Evolutionary conservation across 192 early-diverging fungal genomes (phyloP).

Genomic region (Cetraspora pellucida): DNA sequence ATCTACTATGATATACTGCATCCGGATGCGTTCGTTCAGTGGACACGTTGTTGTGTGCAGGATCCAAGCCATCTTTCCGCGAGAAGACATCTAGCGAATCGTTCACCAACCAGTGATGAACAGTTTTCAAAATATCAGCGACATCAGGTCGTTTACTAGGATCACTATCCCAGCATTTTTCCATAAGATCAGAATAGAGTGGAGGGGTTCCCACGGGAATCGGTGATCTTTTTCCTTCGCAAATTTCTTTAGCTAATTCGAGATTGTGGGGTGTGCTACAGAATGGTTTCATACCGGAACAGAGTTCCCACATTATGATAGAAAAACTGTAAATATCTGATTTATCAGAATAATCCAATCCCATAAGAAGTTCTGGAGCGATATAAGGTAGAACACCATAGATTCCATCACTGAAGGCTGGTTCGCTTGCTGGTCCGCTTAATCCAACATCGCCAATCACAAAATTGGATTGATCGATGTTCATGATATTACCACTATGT

Average conservation of each 20-base stretch:
- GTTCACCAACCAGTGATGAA: conserved; percentile 29
- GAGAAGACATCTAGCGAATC: conserved; percentile 11
- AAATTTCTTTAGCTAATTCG: conserved; percentile 36
- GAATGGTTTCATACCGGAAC: conserved; percentile 44
- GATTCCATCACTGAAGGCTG: not conserved
- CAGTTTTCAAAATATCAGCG: conserved; percentile 1
- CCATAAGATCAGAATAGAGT: conserved; percentile 44
- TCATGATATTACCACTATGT: conserved; percentile 50
- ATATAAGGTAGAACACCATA: conserved; percentile 48
- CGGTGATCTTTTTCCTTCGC: conserved; percentile 39
- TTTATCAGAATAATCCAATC: not conserved
- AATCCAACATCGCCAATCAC: conserved; percentile 44
- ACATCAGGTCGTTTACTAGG: conserved; percentile 35
- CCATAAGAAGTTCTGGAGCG: conserved; percentile 39
- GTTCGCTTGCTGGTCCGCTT: conserved; percentile 36
- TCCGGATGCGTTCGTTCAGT: conserved; percentile 12
- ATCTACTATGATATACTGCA: conserved; percentile 29
- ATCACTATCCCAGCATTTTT: conserved; percentile 46
- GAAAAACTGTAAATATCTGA: conserved; percentile 48
- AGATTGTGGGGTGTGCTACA: conserved; percentile 36
- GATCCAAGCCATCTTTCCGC: not conserved
- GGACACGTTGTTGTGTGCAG: not conserved
- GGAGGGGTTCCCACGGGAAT: conserved; percentile 43
- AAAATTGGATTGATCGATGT: conserved; percentile 42
- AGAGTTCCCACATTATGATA: conserved; percentile 53